phyloP scores from a whole-genome alignment of 2,329 filamentous ascomycete genomes.

The Monosporascus cannonballus region DNA sequence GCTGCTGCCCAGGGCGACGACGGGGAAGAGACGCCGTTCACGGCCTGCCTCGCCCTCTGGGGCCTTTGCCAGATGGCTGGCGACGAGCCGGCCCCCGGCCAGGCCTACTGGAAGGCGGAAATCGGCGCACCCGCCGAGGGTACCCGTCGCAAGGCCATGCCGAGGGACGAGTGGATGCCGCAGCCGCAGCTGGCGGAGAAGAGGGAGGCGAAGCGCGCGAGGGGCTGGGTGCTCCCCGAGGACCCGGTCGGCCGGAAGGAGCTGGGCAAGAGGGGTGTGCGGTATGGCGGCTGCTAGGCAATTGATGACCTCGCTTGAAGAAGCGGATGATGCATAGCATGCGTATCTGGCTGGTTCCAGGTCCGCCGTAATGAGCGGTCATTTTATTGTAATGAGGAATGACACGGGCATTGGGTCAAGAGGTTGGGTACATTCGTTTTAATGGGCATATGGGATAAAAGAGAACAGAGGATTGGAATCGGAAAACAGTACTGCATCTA shows the following conservation, averaged over 20 bases:
- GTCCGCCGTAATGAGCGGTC: not conserved
- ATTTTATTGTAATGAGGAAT: no score
- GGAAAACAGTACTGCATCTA: no score
- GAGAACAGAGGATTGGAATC: no score
- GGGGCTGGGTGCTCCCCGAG: slow-evolving; percentile 73
- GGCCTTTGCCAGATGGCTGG: slow-evolving; percentile 67
- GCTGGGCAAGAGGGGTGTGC: slow-evolving; percentile 59
- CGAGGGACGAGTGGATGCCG: slow-evolving; percentile 72
- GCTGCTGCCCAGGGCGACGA: slow-evolving; percentile 26
- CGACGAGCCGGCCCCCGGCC: slow-evolving; percentile 52
- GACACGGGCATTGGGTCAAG: no score
- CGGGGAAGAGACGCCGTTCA: slow-evolving; percentile 45
- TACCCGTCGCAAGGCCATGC: slow-evolving; percentile 61
- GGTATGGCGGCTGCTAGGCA: slow-evolving; percentile 41
- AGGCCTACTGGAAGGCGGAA: slow-evolving; percentile 60
- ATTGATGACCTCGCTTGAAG: not conserved
- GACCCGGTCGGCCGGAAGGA: slow-evolving; percentile 68
- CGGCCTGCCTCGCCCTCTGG: slow-evolving; percentile 70
- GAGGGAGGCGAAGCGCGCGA: slow-evolving; percentile 64
- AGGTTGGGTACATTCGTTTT: no score
- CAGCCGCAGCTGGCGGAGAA: slow-evolving; percentile 68
- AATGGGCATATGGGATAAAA: no score
- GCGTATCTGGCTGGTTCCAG: not conserved
- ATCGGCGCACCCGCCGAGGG: slow-evolving; percentile 71
- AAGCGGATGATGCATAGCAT: no score